Conservation (phyloP, 805 yeast genomes). For the Kazachstania africana region DNA sequence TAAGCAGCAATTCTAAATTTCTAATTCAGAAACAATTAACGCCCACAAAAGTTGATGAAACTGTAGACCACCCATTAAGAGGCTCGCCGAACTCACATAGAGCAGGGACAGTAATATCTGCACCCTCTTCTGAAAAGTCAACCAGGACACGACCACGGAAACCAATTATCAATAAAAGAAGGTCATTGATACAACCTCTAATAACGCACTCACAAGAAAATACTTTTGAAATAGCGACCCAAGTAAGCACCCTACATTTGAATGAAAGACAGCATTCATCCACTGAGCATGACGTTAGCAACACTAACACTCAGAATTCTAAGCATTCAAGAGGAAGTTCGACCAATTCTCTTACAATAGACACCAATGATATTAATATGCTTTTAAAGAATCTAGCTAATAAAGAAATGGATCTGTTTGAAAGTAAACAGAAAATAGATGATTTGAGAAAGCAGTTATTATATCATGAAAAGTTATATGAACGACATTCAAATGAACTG, state of each 20-base stretch:
- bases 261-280: background rate
- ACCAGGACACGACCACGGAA: constrained; percentile 8
- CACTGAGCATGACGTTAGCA: constrained; percentile 1
- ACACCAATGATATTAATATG: constrained; percentile 34
- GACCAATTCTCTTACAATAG: constrained; percentile 5
- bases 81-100: background rate
- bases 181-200: constrained; percentile 21
- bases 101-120: background rate
- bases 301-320: constrained; percentile 6
- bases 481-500: constrained; percentile 28
- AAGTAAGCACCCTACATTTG: too few species aligned
- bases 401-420: constrained; percentile 58
- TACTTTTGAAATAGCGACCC: background rate
- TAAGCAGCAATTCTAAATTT: background rate
- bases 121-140: background rate
- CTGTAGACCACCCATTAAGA: background rate
- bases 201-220: constrained; percentile 10
- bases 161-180: constrained; percentile 10
- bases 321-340: constrained; percentile 12
- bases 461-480: constrained; percentile 39
- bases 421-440: constrained; percentile 44
- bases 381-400: constrained; percentile 50
- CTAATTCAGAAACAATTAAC: background rate
- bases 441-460: constrained; percentile 36
- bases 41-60: background rate